Conservation (phyloP, 257 asterid species). For the Rubia yunnanensis region DNA sequence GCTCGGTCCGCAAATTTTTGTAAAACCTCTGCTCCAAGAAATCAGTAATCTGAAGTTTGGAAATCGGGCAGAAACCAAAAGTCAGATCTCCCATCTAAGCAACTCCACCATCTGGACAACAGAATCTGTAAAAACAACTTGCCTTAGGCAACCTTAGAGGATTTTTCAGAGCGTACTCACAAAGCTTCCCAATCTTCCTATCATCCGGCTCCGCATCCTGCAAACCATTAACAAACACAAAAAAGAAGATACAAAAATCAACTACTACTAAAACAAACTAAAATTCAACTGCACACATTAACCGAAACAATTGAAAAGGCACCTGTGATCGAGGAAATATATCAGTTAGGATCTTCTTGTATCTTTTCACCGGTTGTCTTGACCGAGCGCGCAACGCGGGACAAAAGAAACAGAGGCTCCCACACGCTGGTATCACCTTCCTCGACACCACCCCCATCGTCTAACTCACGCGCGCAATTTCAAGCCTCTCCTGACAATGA, state of each 20-base stretch:
- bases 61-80: conserved; percentile 3
- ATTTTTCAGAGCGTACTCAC: conserved; percentile 39
- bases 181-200: conserved; percentile 38
- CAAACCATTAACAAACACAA: neutral
- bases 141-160: conserved; percentile 46
- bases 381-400: conserved; percentile 47
- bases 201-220: conserved; percentile 46
- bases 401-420: conserved; percentile 39
- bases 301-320: neutral
- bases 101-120: neutral
- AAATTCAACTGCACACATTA: neutral
- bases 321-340: conserved; percentile 48
- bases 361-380: conserved; percentile 47
- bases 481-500: conserved; percentile 15
- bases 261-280: neutral
- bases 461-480: conserved; percentile 5
- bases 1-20: conserved; percentile 38
- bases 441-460: conserved; percentile 50
- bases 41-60: conserved; percentile 32
- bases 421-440: conserved; percentile 45
- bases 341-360: conserved; percentile 41
- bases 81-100: neutral
- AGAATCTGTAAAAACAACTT: conserved; percentile 2
- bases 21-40: conserved; percentile 42
- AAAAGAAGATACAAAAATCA: neutral